These are phyloP conservation scores for Apiospora marii DNA, from an alignment of 2,329 filamentous ascomycete species.

Conservation along the genomic window DNA sequence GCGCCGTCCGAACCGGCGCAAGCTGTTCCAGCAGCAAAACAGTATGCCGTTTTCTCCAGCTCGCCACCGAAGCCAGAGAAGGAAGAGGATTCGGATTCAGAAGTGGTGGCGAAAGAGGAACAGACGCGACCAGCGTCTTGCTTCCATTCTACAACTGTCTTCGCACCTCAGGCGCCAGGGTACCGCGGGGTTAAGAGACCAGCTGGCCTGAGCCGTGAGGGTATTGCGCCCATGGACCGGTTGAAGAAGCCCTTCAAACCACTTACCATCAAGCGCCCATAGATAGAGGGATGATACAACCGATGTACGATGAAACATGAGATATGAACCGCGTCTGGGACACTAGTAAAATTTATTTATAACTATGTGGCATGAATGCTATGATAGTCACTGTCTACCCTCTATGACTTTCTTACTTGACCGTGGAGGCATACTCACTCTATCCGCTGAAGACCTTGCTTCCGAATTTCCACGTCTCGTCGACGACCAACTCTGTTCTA, in stretches of 20 bases:
- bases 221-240: constrained; percentile 57
- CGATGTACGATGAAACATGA: not conserved
- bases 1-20: constrained; percentile 37
- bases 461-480: constrained; percentile 85
- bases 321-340: not conserved
- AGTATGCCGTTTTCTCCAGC: constrained; percentile 67
- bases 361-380: not conserved
- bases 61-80: constrained; percentile 50
- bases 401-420: not conserved
- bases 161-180: constrained; percentile 39
- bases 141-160: constrained; percentile 61
- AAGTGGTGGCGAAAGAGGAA: constrained; percentile 43
- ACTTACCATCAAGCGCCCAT: constrained; percentile 57
- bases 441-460: constrained; percentile 51
- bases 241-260: constrained; percentile 65
- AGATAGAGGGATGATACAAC: not conserved
- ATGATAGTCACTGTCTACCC: not conserved
- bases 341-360: not conserved
- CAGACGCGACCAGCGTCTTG: constrained; percentile 50
- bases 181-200: constrained; percentile 52
- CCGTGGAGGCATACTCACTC: not conserved
- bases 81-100: constrained; percentile 36
- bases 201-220: constrained; percentile 49
- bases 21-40: constrained; percentile 39
- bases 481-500: constrained; percentile 66